These are phyloP conservation scores for Colletotrichum sp. DNA, from an alignment of 2,329 filamentous ascomycete genomes.

Conservation along the genomic window DNA sequence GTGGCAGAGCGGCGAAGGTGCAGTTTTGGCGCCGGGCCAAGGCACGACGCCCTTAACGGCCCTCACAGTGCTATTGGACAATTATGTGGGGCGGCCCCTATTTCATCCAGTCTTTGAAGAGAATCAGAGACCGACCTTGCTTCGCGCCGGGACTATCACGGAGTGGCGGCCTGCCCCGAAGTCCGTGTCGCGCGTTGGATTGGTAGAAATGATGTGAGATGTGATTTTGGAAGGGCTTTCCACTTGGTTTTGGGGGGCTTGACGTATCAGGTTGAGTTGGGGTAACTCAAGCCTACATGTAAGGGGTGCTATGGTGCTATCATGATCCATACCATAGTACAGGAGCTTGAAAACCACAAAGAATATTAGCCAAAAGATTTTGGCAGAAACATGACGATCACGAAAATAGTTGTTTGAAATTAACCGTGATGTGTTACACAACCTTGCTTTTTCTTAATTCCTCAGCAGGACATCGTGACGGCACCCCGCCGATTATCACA, in stretches of 20 bases:
- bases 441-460: too few species aligned
- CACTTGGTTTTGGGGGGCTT: accelerated
- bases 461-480: neutral
- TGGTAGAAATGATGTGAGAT: neutral
- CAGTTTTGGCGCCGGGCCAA: neutral
- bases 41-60: neutral
- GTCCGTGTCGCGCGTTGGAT: neutral
- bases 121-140: neutral
- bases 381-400: too few species aligned
- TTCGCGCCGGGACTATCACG: neutral
- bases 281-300: neutral
- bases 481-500: neutral
- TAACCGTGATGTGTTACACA: too few species aligned
- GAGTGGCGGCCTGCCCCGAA: neutral
- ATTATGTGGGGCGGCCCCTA: conserved; percentile 3
- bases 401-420: too few species aligned
- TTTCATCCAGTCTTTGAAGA: neutral
- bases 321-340: neutral
- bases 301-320: neutral
- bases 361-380: too few species aligned
- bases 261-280: neutral
- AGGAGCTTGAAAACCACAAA: too few species aligned
- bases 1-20: neutral
- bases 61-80: conserved; percentile 5
- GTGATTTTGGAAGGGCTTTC: neutral